phyloP scores from a whole-genome alignment of 345 rosid species.

The Camelina hispida region DNA sequence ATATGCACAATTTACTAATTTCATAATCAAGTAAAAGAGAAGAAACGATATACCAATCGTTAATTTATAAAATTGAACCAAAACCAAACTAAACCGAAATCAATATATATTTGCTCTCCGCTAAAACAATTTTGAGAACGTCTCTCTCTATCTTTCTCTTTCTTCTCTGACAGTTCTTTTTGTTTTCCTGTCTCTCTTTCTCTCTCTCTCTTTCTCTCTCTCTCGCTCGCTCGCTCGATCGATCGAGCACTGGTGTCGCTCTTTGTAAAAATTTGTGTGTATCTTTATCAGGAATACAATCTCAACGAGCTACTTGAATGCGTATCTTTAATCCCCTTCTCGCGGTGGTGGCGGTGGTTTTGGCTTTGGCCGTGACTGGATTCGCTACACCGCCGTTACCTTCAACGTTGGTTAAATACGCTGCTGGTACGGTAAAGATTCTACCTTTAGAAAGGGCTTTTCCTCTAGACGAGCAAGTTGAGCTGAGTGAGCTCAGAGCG shows the following conservation, averaged over 20 bases:
- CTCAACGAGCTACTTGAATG: constrained; percentile 47
- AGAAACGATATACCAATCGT: constrained; percentile 19
- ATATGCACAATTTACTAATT: background rate
- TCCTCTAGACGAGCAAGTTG: constrained; percentile 60
- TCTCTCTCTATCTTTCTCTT: constrained; percentile 21
- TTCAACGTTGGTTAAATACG: constrained; percentile 42
- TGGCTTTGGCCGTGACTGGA: constrained; percentile 30
- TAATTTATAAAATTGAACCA: constrained; percentile 12
- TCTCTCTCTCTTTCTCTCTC: constrained; percentile 22
- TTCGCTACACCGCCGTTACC: constrained; percentile 22
- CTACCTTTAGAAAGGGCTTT: constrained; percentile 70
- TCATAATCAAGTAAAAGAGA: background rate
- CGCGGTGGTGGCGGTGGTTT: constrained; percentile 16
- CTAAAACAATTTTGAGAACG: constrained; percentile 36
- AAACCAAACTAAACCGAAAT: constrained; percentile 26
- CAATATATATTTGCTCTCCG: constrained; percentile 18
- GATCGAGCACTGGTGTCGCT: constrained; percentile 39
- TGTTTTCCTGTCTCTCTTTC: constrained; percentile 27
- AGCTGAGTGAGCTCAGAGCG: constrained; percentile 60
- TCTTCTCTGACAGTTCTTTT: constrained; percentile 32
- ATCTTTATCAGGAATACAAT: constrained; percentile 15
- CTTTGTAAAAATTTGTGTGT: background rate
- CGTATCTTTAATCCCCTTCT: constrained; percentile 18
- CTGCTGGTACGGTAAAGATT: constrained; percentile 36
- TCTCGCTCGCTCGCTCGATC: constrained; percentile 24